Evolutionary conservation across 2,329 filamentous ascomycete species (phyloP), one percentile per base, ranked within the genome.

Genomic region (Beauveria sp.): DNA sequence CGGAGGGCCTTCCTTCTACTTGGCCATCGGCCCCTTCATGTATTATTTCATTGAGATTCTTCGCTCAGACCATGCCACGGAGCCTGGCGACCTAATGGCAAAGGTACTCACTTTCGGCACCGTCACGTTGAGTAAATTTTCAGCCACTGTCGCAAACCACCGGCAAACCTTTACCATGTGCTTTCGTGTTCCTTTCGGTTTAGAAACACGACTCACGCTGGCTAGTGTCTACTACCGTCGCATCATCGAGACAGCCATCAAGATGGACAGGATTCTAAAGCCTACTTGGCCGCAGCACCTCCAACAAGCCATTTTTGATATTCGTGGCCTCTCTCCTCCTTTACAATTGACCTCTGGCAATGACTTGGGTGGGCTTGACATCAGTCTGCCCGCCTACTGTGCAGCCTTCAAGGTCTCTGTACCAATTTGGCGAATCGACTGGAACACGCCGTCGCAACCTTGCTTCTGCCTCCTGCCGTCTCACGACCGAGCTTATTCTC

Each of bases 241-340:
- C 45, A 81, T 85, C 51, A 79, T 84, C 51, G 78, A 80, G 57
- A 80, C 77, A 2, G 73, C 85, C 38, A 81, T 81, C 61, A 82
- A 79, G 60, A 77, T 78, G 31, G 83, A 85, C 66, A 79, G 81
- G 43, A 80, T 79, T 60, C 70, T 85, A 50, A 84, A 84, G 67
- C 83, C 83, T 0, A 80, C 80, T 62, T 85, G 83, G 83, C 83
- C 83, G 10, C 78, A 82, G 58, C 74, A 81, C 43, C 78, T 83
- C 70, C 83, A 84, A 65, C 77, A 79, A 42, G 73, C 74, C 46
- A 77, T 83, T 4, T 84, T 85, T 65, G 77, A 78, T 55, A 76
- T 85, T 57, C 76, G 77, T 48, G 81, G 81, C 8, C 76, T 84
- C 16, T 77, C 80, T 8, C 77, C 81, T 12, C 79, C 80, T 7